Evolutionary conservation across 1,284 basidiomycete species (phyloP), one percentile per base, ranked within the genome.

Genomic region (Meripilus lineatus): DNA sequence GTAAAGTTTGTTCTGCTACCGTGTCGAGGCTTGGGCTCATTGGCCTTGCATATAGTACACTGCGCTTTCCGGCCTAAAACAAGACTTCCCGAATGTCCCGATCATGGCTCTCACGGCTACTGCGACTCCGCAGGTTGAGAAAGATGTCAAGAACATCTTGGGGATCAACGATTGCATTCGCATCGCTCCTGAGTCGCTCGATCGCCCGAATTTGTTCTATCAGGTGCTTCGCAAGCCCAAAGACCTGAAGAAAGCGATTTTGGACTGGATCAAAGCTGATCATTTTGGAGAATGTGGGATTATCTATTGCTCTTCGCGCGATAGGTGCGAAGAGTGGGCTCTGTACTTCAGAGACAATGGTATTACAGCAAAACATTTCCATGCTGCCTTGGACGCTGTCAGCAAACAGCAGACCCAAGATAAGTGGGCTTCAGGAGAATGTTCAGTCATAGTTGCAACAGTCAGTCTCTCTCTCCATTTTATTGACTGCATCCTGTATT

Each of bases 101-200:
- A 86, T 99, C 58, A 97, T 97, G 80, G 96, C 95, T 0, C 74
- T 99, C 37, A 98, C 96, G 0, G 96, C 93, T 1, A 98, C 95
- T 0, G 96, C 94, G 1, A 91, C 88, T 50, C 69, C 75, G 38
- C 73, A 82, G 41, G 87, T 88, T 2, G 77, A 86, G 47, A 70
- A 79, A 24, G 93, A 98, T 59, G 89, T 99, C 59, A 77, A 88
- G 46, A 61, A 69, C 8, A 77, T 77, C 17, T 77, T 98, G 8
- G 67, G 74, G n/a, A 77, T 96, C 44, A 53, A 55, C 17, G 59
- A 74, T 38, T 84, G 82, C 49, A 69, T 75, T 22, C 71, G 75
- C 17, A 73, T 94, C 39, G 78, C 72, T 4, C n/a, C n/a, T n/a
- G 84, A 91, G 52, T 96, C 93, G 0, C 95, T 97, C 71, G 98